phyloP scores from a whole-genome alignment of 2,329 filamentous ascomycete species.

The Penicillium aurantiogriseum region DNA sequence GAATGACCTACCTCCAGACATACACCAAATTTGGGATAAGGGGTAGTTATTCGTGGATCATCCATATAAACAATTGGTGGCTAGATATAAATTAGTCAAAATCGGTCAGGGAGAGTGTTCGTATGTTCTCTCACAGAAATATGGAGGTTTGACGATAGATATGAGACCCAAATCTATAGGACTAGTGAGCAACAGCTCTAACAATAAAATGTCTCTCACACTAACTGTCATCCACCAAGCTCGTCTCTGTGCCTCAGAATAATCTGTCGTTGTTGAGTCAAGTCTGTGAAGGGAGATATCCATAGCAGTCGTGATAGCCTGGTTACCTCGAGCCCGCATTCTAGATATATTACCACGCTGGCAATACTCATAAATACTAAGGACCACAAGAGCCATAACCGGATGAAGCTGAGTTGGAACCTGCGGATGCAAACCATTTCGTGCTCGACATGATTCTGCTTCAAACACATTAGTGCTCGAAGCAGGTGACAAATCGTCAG shows the following conservation, averaged over 20 bases:
- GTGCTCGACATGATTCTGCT: not conserved
- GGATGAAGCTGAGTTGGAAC: slow-evolving; percentile 18
- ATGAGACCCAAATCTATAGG: slow-evolving; percentile 20
- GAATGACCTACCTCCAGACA: slow-evolving; percentile 18
- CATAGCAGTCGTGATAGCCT: slow-evolving; percentile 29
- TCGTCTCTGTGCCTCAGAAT: slow-evolving; percentile 23
- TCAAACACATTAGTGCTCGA: not conserved
- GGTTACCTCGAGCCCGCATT: slow-evolving; percentile 26
- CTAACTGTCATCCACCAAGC: slow-evolving; percentile 30
- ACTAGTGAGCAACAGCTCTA: not conserved
- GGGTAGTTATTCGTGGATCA: slow-evolving; percentile 26
- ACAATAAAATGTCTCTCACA: not conserved
- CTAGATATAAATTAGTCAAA: slow-evolving; percentile 4
- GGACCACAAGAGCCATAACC: slow-evolving; percentile 21
- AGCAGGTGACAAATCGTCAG: slow-evolving; percentile 8
- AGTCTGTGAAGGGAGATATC: slow-evolving; percentile 24
- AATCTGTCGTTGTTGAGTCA: slow-evolving; percentile 1
- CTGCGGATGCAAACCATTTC: slow-evolving; percentile 13
- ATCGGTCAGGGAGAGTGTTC: too few species aligned
- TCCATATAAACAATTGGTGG: slow-evolving; percentile 20
- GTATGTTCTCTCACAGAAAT: slow-evolving; percentile 13
- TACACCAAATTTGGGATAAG: slow-evolving; percentile 22
- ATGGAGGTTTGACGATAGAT: slow-evolving; percentile 22
- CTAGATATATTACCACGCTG: slow-evolving; percentile 24
- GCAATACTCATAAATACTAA: slow-evolving; percentile 26